phyloP scores from a whole-genome alignment of 352 stramenopile species.

The Thraustochytrium striatum region DNA sequence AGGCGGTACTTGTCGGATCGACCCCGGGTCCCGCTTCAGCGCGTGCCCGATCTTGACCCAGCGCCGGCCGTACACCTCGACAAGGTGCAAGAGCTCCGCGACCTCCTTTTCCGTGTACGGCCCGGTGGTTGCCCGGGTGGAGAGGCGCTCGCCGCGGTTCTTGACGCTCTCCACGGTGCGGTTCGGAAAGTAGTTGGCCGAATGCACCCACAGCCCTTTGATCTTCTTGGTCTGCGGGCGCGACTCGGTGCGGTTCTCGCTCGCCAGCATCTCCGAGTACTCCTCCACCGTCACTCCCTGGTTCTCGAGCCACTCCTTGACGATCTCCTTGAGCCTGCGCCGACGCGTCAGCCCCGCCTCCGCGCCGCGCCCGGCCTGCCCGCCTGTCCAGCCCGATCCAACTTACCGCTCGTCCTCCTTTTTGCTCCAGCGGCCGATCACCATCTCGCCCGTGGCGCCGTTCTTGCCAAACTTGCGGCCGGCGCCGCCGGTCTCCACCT shows the following conservation, averaged over 20 bases:
- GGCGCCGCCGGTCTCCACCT: not conserved
- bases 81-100: not conserved
- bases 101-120: not conserved
- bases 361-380: not conserved
- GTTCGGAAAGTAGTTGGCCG: slow-evolving; percentile 1
- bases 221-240: slow-evolving; percentile 16
- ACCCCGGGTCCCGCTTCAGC: not conserved
- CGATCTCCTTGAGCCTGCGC: not conserved
- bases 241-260: not conserved
- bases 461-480: not conserved
- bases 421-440: not conserved
- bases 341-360: not conserved
- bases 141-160: slow-evolving; percentile 25
- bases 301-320: slow-evolving; percentile 17
- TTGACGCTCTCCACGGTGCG: slow-evolving; percentile 20
- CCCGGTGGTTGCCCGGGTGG: not conserved
- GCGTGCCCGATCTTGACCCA: slow-evolving; percentile 25
- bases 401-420: slow-evolving; percentile 23
- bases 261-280: not conserved
- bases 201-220: slow-evolving; percentile 36
- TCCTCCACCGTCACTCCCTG: not conserved
- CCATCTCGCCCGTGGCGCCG: not conserved
- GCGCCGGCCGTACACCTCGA: not conserved
- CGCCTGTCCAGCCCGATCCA: not conserved
- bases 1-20: slow-evolving; percentile 10